Conservation (phyloP, 2,329 filamentous ascomycete genomes). For the Penicillium glabrum region DNA sequence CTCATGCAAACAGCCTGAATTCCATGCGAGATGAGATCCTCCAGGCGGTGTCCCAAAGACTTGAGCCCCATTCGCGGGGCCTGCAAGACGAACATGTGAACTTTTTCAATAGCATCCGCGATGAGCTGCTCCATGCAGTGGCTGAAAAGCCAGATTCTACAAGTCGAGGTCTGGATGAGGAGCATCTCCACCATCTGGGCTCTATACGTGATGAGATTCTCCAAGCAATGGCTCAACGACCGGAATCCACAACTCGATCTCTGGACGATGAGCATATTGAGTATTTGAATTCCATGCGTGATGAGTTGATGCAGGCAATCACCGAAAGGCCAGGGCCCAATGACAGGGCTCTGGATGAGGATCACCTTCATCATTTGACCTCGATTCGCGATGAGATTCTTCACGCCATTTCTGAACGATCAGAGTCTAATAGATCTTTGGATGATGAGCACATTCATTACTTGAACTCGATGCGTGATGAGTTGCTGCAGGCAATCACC, state of each 20-base stretch:
- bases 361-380: constrained; percentile 5
- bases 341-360: constrained; percentile 2
- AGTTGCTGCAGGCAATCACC: constrained; percentile 29
- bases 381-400: constrained; percentile 13
- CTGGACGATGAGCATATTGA: constrained; percentile 13
- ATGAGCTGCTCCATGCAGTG: constrained; percentile 28
- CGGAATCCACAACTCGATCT: neutral
- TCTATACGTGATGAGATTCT: constrained; percentile 57
- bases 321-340: neutral
- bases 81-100: constrained; percentile 23
- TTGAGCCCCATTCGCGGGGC: constrained; percentile 14
- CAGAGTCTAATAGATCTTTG: neutral
- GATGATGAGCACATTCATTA: constrained; percentile 13
- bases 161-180: constrained; percentile 4
- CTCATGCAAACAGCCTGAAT: constrained; percentile 23
- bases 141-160: constrained; percentile 3
- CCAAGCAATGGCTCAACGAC: constrained; percentile 51
- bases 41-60: constrained; percentile 27
- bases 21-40: constrained; percentile 35
- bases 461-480: constrained; percentile 11
- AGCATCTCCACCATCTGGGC: constrained; percentile 5
- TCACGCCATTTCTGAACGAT: constrained; percentile 8
- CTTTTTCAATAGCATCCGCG: constrained; percentile 25
- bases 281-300: constrained; percentile 11
- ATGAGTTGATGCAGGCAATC: constrained; percentile 29